Evolutionary conservation across 2,329 filamentous ascomycete genomes (phyloP), one percentile per base, ranked within the genome.

Genomic region (Ceratocystis destructans): DNA sequence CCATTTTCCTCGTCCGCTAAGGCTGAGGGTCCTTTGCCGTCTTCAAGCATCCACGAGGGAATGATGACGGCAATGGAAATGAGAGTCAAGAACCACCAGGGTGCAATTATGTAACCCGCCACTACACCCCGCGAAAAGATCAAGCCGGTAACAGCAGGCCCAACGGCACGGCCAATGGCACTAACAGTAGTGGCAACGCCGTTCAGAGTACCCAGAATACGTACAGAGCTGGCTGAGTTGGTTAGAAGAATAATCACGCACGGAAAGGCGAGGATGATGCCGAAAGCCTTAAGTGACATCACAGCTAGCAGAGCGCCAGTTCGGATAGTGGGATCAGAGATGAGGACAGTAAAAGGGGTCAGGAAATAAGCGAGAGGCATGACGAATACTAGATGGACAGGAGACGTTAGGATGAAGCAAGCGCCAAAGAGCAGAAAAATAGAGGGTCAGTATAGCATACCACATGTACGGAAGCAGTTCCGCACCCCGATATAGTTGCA

Each of bases 181-280:
- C 86, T 87, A 44, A 92, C 84, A 66, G 87, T 88, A 0, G 92
- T 96, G 0, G 90, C 92, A 69, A 96, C 85, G 2, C 93, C 94
- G 72, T 97, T 97, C 66, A 97, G 77, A 0, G 92, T 96, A 1
- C 91, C 92, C 4, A 97, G 81, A 8, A 96, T 83, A 55, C 82
- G 79, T 17, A 96, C 77, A 65, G 87, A 91, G 0, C 80, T 76
- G 3, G 90, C 90, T 8, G 87, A 90, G 76, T 96, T 96, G 33
- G 92, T 96, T 46, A 97, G 82, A 61, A 97, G 79, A 71, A 97
- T 96, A 5, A 90, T 96, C 31, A 83, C 87, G 72, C 89, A 94
- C 0, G 94, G 93, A 73, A 96, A 96, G 0, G 88, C 88, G 72
- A 96, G 87, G 69, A 95, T 94, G 68, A 86, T 85, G 48, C 82